phyloP scores from a whole-genome alignment of 768 basidiomycete genomes.

The Inosperma sp. region DNA sequence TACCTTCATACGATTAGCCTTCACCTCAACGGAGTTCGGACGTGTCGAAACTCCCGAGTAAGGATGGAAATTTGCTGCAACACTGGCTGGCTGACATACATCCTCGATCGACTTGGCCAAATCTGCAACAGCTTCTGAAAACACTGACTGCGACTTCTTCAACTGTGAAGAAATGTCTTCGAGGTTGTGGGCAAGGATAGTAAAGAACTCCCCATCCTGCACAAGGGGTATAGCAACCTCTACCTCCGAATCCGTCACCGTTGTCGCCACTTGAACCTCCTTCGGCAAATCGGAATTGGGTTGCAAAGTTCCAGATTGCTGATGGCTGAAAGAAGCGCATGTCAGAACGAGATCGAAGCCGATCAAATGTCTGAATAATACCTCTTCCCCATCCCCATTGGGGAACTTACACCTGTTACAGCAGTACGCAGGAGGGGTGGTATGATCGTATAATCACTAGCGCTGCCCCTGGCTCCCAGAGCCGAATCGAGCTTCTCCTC shows the following conservation, averaged over 20 bases:
- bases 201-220: constrained; percentile 80
- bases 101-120: constrained; percentile 38
- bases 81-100: constrained; percentile 41
- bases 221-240: constrained; percentile 75
- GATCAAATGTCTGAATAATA: too few relatives aligned
- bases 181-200: constrained; percentile 58
- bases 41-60: constrained; percentile 43
- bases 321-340: too few relatives aligned
- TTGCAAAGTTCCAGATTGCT: too few relatives aligned
- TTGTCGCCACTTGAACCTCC: not conserved
- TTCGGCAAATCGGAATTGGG: not conserved
- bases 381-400: too few relatives aligned
- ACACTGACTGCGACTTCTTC: constrained; percentile 45
- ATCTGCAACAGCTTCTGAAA: constrained; percentile 36
- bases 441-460: too few relatives aligned
- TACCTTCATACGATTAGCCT: constrained; percentile 24
- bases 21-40: constrained; percentile 31
- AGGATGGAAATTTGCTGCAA: constrained; percentile 34
- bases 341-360: too few relatives aligned
- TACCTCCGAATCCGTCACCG: too few relatives aligned
- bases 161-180: constrained; percentile 51
- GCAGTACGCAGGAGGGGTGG: too few relatives aligned
- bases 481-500: too few relatives aligned
- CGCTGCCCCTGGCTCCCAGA: too few relatives aligned
- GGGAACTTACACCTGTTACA: too few relatives aligned